A percentile compares a stretch with the other conserved stretches of the same genome.
phyloP scores from a whole-genome alignment of 805 yeast genomes.

The Ogataea zsoltii region DNA sequence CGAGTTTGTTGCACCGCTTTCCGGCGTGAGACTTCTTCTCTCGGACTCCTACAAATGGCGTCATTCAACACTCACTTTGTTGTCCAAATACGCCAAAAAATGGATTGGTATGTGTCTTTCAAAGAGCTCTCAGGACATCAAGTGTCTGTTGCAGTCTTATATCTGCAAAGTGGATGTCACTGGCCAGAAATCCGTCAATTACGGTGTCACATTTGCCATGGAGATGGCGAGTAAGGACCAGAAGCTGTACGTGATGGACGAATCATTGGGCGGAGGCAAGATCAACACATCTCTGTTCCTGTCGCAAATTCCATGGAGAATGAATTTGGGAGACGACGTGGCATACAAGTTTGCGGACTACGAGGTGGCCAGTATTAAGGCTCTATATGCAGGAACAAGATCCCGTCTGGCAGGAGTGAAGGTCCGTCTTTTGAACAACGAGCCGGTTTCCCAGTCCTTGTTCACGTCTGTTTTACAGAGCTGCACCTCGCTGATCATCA shows the following conservation, averaged over 20 bases:
- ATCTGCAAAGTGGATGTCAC: slow-evolving; percentile 43
- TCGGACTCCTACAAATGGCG: slow-evolving; percentile 83
- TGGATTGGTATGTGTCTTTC: slow-evolving; percentile 68
- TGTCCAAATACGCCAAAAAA: slow-evolving; percentile 56
- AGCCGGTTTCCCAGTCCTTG: slow-evolving; percentile 31
- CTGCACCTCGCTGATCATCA: slow-evolving; percentile 40
- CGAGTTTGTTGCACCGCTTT: slow-evolving; percentile 46
- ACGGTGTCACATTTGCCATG: slow-evolving; percentile 88
- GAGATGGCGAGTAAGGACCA: slow-evolving; percentile 83
- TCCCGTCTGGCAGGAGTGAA: slow-evolving; percentile 12
- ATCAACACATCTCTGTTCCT: slow-evolving; percentile 69
- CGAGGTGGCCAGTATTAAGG: slow-evolving; percentile 27
- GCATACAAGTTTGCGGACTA: slow-evolving; percentile 31
- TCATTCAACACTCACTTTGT: slow-evolving; percentile 57
- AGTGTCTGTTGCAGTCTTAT: slow-evolving; percentile 76
- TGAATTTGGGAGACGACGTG: slow-evolving; percentile 39
- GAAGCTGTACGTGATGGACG: slow-evolving; percentile 53
- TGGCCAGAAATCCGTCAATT: slow-evolving; percentile 45
- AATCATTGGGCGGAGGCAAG: slow-evolving; percentile 30
- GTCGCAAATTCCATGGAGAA: slow-evolving; percentile 71
- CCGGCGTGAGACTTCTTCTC: slow-evolving; percentile 54
- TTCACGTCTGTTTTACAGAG: slow-evolving; percentile 45
- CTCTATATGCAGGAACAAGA: slow-evolving; percentile 13
- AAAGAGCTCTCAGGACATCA: slow-evolving; percentile 70
- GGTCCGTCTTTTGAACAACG: slow-evolving; percentile 3